Base-by-base conservation (phyloP, 1,284 basidiomycete genomes). In the Marasmius oreades region DNA sequence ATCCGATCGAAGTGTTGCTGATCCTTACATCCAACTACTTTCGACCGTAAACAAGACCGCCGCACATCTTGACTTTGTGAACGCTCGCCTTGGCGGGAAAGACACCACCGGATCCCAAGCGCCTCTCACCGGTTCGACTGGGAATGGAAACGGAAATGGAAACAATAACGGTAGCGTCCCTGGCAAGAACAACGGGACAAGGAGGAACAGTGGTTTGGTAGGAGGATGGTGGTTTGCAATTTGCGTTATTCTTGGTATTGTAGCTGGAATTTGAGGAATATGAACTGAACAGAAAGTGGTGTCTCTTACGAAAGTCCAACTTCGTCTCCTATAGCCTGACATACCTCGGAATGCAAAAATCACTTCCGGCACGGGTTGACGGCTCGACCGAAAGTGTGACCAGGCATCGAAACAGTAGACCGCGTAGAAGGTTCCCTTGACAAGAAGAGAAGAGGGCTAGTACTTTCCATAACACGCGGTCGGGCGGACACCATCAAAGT, bases 11-110 rank as follows among this genome's bases (percentile, higher is more conserved):
- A 55, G 48, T 12, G 64, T 64, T 26, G 62, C 63, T 6, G 56
- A 59, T 36, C 72, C 72, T 1, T 74, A 66, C 64, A 63, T 71
- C 37, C 71, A 73, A 61, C 53, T 73, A 22, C 66, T 74, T 22
- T 61, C 70, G 20, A 66, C 62, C 28, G 69, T 69, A 1, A 59
- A 67, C 60, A 55, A 64, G 34, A 62, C 67, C 22, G 55, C 55
- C 44, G 63, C 66, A 22, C 71, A 71, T 60, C 31, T 56, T 12
- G 71, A 73, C 58, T 73, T 72, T 59, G 62, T 72, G 51, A 55
- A 57, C 1, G 57, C 64, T 31, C 67, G 71, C 51, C 63, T 69
- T 10, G 47, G 57, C 26, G 62, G 67, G 31, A 51, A 36, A 3
- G 66, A 67, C 44, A 60, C 55, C 8, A 61, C 63, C 10, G 53